These are phyloP conservation scores for Chimonanthus salicifolius DNA, from an alignment of 164 flowering plant genomes.

Conservation along the genomic window DNA sequence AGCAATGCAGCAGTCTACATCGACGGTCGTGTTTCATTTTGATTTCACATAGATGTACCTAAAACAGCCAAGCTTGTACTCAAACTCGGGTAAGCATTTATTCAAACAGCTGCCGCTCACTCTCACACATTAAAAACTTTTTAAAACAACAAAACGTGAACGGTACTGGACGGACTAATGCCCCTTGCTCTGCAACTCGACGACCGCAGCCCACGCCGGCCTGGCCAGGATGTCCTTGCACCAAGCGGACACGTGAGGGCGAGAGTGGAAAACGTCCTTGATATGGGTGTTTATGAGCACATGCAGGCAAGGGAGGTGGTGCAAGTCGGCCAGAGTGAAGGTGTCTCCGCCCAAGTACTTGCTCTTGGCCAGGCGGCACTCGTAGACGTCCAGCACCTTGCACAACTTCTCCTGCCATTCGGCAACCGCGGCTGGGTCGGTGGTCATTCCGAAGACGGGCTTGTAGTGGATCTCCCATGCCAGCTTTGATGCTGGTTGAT, in stretches of 20 bases:
- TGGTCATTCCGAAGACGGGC: slow-evolving; percentile 31
- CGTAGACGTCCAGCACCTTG: slow-evolving; percentile 60
- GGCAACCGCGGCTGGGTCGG: slow-evolving; percentile 32
- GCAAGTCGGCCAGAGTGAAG: slow-evolving; percentile 50
- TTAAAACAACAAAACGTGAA: no score
- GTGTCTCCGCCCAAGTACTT: slow-evolving; percentile 58
- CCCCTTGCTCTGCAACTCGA: slow-evolving; percentile 8
- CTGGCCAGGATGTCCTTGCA: slow-evolving; percentile 50
- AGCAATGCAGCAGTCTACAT: no score
- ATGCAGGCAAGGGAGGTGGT: slow-evolving; percentile 41
- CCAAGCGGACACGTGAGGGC: slow-evolving; percentile 59
- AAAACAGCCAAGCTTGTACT: not conserved
- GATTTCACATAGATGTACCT: no score
- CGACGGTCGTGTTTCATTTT: no score
- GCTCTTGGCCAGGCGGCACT: slow-evolving; percentile 29
- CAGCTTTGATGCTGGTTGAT: slow-evolving; percentile 35
- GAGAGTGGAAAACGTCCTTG: slow-evolving; percentile 29
- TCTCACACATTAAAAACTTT: no score
- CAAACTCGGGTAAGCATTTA: not conserved
- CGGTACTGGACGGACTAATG: not conserved
- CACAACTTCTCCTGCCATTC: slow-evolving; percentile 35
- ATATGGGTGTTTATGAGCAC: slow-evolving; percentile 44
- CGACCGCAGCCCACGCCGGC: slow-evolving; percentile 21
- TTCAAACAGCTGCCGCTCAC: not conserved
- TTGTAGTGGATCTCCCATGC: slow-evolving; percentile 28